phyloP scores from a whole-genome alignment of 139 green algal species.

The Closterium sp. region DNA sequence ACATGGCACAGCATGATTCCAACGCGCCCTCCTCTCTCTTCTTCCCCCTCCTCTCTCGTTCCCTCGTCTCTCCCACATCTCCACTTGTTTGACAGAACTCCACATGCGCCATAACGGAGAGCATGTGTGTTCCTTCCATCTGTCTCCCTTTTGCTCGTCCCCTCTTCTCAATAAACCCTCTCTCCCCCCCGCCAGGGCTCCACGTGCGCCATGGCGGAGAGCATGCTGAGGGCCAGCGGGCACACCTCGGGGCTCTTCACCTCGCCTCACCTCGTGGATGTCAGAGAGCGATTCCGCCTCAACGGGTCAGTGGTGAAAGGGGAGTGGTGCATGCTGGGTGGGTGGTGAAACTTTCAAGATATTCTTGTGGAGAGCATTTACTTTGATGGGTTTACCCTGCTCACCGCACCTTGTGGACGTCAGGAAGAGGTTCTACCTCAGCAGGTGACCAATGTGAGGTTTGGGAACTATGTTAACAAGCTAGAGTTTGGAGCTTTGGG shows the following conservation, averaged over 20 bases:
- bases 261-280: conserved; percentile 58
- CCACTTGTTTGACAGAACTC: not conserved
- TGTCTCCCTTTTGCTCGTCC: not conserved
- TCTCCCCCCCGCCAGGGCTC: conserved; percentile 40
- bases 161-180: not conserved
- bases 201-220: conserved; percentile 57
- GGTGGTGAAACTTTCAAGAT: too few species aligned
- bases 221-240: conserved; percentile 40
- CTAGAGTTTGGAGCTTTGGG: too few species aligned
- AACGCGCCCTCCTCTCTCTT: too few species aligned
- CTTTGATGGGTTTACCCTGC: too few species aligned
- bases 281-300: conserved; percentile 59
- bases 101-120: not conserved
- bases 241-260: conserved; percentile 54
- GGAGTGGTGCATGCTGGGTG: too few species aligned
- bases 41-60: too few species aligned
- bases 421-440: not conserved
- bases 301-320: conserved; percentile 20
- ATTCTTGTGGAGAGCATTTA: too few species aligned
- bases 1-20: not conserved
- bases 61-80: too few species aligned
- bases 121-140: not conserved
- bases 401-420: too few species aligned
- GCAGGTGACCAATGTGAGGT: not conserved
- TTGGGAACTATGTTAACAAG: too few species aligned